These are phyloP conservation scores for Penicillium sp. DNA, from an alignment of 2,329 filamentous ascomycete species.

Conservation along the genomic window DNA sequence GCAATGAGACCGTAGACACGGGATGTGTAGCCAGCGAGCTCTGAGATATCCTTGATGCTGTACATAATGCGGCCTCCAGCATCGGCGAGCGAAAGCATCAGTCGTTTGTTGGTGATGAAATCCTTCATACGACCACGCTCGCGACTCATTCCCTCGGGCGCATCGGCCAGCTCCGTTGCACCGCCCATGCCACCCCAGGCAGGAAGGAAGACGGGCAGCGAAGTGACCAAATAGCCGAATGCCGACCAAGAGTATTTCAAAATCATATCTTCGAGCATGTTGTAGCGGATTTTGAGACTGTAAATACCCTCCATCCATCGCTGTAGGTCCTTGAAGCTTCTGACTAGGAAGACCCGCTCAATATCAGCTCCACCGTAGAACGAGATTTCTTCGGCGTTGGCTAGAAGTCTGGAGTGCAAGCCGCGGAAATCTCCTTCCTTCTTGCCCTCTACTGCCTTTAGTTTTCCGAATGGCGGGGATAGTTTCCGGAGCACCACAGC, in stretches of 20 bases:
- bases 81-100: conserved; percentile 96
- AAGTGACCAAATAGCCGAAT: conserved; percentile 90
- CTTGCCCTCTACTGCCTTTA: conserved; percentile 92
- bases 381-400: conserved; percentile 94
- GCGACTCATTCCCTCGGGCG: conserved; percentile 42
- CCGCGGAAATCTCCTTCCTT: conserved; percentile 94
- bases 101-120: conserved; percentile 97
- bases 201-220: conserved; percentile 87
- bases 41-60: conserved; percentile 94
- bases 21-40: conserved; percentile 92
- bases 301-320: conserved; percentile 99
- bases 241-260: conserved; percentile 99
- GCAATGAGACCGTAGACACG: conserved; percentile 94
- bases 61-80: conserved; percentile 99
- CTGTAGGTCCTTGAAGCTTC: conserved; percentile 87
- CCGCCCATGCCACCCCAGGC: conserved; percentile 86
- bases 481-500: conserved; percentile 82
- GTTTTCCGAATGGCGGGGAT: conserved; percentile 92
- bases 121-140: conserved; percentile 92
- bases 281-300: conserved; percentile 95
- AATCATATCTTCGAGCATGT: conserved; percentile 97
- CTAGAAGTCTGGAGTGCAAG: conserved; percentile 84
- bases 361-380: conserved; percentile 96
- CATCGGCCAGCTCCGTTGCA: conserved; percentile 58
- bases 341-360: conserved; percentile 87